Evolutionary conservation across 2,329 filamentous ascomycete genomes (phyloP).

Genomic region (Sporothrix schenckii): DNA sequence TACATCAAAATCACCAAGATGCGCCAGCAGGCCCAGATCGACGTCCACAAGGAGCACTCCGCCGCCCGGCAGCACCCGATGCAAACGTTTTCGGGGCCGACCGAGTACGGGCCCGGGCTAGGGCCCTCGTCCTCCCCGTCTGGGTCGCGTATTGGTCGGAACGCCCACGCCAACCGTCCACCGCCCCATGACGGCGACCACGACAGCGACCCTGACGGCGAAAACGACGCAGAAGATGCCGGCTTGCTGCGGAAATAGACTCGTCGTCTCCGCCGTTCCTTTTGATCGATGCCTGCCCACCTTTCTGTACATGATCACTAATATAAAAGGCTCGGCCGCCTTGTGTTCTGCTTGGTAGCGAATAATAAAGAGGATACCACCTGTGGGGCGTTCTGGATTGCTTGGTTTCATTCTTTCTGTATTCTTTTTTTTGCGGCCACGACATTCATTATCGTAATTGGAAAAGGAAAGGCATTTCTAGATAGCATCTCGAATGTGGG

Average conservation of each 20-base stretch:
- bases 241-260: constrained; percentile 48
- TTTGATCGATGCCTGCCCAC: no score
- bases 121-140: neutral
- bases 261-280: neutral
- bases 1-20: constrained; percentile 92
- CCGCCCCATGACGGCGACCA: constrained; percentile 29
- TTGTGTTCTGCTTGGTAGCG: neutral
- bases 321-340: neutral
- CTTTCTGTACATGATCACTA: neutral
- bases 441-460: neutral
- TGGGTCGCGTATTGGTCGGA: neutral
- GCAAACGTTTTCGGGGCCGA: constrained; percentile 4
- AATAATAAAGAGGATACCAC: constrained; percentile 4
- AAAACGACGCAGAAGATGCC: constrained; percentile 51
- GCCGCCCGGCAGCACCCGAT: constrained; percentile 13
- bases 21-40: constrained; percentile 70
- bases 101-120: constrained; percentile 6
- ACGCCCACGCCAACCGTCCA: constrained; percentile 6
- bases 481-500: neutral
- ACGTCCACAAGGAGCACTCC: constrained; percentile 50
- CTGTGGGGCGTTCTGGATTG: neutral
- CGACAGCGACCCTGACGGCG: constrained; percentile 39
- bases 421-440: neutral
- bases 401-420: neutral
- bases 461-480: neutral